These are phyloP conservation scores for Hydrangea macrophylla DNA, from an alignment of 148 eudicot species.

Conservation along the genomic window DNA sequence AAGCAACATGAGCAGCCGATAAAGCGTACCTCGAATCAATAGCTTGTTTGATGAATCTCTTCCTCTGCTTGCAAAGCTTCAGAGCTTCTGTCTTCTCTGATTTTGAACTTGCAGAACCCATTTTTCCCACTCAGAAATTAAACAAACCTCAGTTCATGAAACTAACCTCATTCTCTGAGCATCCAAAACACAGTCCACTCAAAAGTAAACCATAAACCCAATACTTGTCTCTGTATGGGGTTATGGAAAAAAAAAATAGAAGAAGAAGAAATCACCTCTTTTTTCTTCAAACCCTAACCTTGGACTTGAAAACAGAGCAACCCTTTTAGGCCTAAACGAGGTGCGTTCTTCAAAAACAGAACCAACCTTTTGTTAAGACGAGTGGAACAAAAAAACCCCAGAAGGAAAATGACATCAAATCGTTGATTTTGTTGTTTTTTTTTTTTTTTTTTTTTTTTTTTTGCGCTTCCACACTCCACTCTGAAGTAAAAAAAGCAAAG, in stretches of 20 bases:
- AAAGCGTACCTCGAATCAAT: conserved; percentile 71
- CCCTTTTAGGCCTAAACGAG: neutral
- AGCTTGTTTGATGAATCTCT: conserved; percentile 64
- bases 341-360: conserved; percentile 2
- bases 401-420: neutral
- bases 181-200: neutral
- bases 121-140: conserved; percentile 7
- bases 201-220: neutral
- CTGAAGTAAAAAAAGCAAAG: neutral
- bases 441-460: neutral
- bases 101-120: conserved; percentile 67
- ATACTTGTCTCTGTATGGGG: too few species aligned
- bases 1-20: conserved; percentile 87
- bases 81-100: conserved; percentile 59
- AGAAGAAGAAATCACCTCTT: neutral
- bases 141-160: conserved; percentile 5
- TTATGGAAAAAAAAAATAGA: neutral
- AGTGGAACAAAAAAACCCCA: conserved; percentile 5
- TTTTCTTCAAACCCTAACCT: conserved; percentile 14
- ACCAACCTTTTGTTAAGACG: neutral
- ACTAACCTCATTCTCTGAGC: conserved; percentile 4
- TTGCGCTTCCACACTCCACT: neutral
- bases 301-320: neutral
- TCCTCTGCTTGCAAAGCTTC: conserved; percentile 69
- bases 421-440: neutral